phyloP scores from a whole-genome alignment of 495 filamentous ascomycete species.

The Entonaema liquescens region DNA sequence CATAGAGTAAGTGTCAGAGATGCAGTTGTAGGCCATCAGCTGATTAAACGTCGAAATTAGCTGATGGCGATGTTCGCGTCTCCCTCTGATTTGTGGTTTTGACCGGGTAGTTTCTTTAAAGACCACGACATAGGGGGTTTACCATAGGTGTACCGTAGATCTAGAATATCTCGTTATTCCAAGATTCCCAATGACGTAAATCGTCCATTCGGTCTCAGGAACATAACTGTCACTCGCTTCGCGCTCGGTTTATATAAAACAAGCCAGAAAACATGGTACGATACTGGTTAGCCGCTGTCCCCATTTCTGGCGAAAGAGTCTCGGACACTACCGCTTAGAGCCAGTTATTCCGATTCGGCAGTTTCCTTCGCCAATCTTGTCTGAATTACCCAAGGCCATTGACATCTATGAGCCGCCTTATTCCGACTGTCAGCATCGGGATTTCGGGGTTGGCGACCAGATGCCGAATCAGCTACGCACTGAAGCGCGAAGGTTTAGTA shows the following conservation, averaged over 20 bases:
- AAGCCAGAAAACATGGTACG: not conserved
- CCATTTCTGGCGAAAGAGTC: not conserved
- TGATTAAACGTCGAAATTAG: not conserved
- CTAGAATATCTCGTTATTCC: not conserved
- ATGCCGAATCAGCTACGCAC: not conserved
- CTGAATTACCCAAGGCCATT: not conserved
- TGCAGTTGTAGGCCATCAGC: not conserved
- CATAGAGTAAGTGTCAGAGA: not conserved
- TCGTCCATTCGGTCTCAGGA: not conserved
- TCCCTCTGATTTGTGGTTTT: not conserved
- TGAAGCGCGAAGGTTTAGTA: not conserved
- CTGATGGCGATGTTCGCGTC: not conserved
- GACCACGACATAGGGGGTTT: not conserved
- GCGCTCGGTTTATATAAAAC: not conserved
- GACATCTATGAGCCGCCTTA: not conserved
- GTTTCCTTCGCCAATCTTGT: not conserved
- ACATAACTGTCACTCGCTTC: not conserved
- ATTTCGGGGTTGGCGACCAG: not conserved
- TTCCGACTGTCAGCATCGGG: conserved; percentile 3
- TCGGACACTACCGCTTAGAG: not conserved
- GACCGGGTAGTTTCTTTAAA: not conserved
- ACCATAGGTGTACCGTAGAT: not conserved
- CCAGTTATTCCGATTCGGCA: not conserved
- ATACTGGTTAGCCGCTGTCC: not conserved
- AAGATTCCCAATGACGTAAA: not conserved